These are phyloP conservation scores for Quercus lobata DNA, from an alignment of 331 rosid species.

Conservation along the genomic window DNA sequence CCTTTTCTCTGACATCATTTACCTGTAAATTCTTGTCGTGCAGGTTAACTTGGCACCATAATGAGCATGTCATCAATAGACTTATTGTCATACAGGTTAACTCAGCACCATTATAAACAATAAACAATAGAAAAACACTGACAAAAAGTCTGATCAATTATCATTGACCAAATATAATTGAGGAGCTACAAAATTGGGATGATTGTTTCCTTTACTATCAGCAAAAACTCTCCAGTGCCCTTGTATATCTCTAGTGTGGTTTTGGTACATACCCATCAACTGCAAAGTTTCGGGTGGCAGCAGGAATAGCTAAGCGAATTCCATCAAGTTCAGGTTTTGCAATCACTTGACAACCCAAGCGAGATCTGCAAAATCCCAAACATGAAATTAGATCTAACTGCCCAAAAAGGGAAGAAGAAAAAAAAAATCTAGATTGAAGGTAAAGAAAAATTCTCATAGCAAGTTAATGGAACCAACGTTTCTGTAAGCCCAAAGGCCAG, in stretches of 20 bases:
- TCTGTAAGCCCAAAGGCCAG: constrained; percentile 81
- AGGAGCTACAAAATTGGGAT: constrained; percentile 36
- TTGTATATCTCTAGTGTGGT: constrained; percentile 58
- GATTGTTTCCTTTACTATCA: constrained; percentile 7
- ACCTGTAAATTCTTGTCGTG: background rate
- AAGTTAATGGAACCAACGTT: constrained; percentile 37
- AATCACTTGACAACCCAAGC: constrained; percentile 87
- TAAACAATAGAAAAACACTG: constrained; percentile 7
- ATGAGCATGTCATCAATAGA: background rate
- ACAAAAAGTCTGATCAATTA: background rate
- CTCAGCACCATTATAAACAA: background rate
- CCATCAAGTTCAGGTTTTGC: constrained; percentile 87
- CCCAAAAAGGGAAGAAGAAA: background rate
- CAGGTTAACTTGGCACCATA: background rate
- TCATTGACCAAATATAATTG: constrained; percentile 16
- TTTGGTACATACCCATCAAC: constrained; percentile 94
- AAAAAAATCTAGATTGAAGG: background rate
- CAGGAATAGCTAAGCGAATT: constrained; percentile 81
- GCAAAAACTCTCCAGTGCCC: background rate
- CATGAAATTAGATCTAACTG: background rate
- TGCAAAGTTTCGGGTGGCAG: constrained; percentile 85
- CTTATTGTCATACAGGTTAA: background rate
- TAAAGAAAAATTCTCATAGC: background rate
- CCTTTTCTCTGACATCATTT: background rate
- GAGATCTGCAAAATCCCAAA: constrained; percentile 35